Conservation (phyloP, 768 basidiomycete genomes). For the Dacryopinax spathularia region DNA sequence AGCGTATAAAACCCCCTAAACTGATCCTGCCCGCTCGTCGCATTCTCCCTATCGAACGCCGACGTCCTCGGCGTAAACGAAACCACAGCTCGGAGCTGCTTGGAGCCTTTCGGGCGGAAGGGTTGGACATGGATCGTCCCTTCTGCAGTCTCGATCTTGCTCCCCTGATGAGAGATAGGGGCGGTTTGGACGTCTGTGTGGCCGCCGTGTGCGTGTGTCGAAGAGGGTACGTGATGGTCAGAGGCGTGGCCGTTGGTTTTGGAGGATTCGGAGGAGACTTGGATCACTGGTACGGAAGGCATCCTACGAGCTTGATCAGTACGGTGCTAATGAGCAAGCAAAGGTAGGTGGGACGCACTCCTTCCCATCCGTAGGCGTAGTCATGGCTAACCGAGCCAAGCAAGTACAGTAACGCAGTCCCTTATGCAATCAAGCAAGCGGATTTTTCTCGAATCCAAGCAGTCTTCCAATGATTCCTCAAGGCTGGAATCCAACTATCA, state of each 20-base stretch:
- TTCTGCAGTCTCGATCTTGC: slow-evolving; percentile 16
- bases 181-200: slow-evolving; percentile 1
- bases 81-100: slow-evolving; percentile 67
- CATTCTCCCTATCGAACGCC: slow-evolving; percentile 70
- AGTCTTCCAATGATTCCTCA: no score
- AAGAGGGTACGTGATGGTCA: no score
- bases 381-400: no score
- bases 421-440: no score
- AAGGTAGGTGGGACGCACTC: neutral
- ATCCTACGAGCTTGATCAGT: neutral
- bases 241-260: neutral
- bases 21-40: slow-evolving; percentile 58
- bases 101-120: slow-evolving; percentile 50
- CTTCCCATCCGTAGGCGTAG: neutral
- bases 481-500: no score
- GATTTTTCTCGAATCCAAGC: no score
- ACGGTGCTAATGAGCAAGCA: neutral
- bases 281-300: neutral
- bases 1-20: slow-evolving; percentile 94
- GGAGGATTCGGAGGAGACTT: neutral
- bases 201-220: neutral
- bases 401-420: no score
- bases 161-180: slow-evolving; percentile 8
- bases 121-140: slow-evolving; percentile 22
- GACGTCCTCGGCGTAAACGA: slow-evolving; percentile 80